Evolutionary conservation across 169 alveolate species (phyloP).

Genomic region (Eimeria acervulina): DNA sequence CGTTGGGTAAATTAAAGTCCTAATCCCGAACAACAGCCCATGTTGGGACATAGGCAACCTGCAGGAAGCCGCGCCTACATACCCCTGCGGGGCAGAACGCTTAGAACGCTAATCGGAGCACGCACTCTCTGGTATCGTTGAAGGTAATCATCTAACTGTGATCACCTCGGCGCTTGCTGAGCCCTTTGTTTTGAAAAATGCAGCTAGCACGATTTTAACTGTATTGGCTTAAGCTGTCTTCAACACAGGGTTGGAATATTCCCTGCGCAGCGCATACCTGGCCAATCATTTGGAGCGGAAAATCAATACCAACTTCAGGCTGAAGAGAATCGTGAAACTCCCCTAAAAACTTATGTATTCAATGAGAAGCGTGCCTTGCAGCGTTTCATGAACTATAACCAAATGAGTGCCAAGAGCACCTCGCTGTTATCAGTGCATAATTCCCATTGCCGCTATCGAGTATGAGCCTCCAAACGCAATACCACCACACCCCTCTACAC

Average conservation of each 20-base stretch:
- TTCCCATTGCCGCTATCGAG: background rate
- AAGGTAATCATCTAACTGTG: background rate
- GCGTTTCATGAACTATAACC: too few species aligned
- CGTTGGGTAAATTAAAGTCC: background rate
- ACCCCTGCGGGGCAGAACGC: background rate
- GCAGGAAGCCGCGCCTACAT: background rate
- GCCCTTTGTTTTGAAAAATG: background rate
- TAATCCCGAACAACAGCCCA: background rate
- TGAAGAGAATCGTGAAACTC: too few species aligned
- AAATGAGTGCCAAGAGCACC: too few species aligned
- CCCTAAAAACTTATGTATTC: too few species aligned
- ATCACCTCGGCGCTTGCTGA: background rate
- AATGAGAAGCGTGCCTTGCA: too few species aligned
- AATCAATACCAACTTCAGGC: too few species aligned
- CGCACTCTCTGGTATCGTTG: background rate
- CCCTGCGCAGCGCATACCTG: too few species aligned
- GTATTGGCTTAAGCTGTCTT: too few species aligned
- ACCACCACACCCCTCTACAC: background rate
- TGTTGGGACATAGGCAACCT: background rate
- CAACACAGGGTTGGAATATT: too few species aligned
- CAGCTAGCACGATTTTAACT: background rate
- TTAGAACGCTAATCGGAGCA: background rate
- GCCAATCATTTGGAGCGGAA: too few species aligned
- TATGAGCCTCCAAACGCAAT: background rate
- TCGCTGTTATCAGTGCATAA: too few species aligned